Conservation (phyloP, 805 yeast genomes). For the Starmerella stellata region DNA sequence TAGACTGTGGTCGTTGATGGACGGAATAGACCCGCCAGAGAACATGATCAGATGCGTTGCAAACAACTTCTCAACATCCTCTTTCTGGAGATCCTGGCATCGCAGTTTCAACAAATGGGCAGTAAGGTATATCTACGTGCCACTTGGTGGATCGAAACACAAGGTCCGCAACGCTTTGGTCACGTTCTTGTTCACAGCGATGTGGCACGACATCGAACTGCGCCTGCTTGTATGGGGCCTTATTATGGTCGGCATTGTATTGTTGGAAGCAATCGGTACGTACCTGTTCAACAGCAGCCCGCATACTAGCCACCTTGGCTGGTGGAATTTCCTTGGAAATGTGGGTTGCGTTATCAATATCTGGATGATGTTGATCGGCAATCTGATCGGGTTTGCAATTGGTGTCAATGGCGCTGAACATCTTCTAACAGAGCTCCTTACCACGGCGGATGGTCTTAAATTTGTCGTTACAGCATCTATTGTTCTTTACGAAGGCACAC, state of each 20-base stretch:
- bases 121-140: slow-evolving; percentile 71
- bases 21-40: slow-evolving; percentile 90
- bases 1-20: slow-evolving; percentile 81
- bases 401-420: slow-evolving; percentile 69
- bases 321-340: slow-evolving; percentile 73
- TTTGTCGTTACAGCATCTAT: slow-evolving; percentile 43
- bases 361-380: slow-evolving; percentile 97
- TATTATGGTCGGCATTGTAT: slow-evolving; percentile 66
- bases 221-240: slow-evolving; percentile 87
- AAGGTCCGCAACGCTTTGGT: slow-evolving; percentile 60
- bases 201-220: slow-evolving; percentile 95
- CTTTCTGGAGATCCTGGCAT: slow-evolving; percentile 99
- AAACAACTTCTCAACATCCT: slow-evolving; percentile 77
- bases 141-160: slow-evolving; percentile 66
- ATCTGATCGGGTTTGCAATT: slow-evolving; percentile 82
- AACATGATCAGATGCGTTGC: slow-evolving; percentile 94
- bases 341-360: slow-evolving; percentile 75
- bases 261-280: slow-evolving; percentile 68
- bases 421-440: slow-evolving; percentile 51
- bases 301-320: slow-evolving; percentile 30
- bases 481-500: slow-evolving; percentile 66
- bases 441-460: slow-evolving; percentile 46
- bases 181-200: slow-evolving; percentile 86
- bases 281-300: slow-evolving; percentile 8
- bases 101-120: slow-evolving; percentile 84